These are phyloP conservation scores for Podila verticillata DNA, from an alignment of 192 early-diverging fungal species.

Conservation along the genomic window DNA sequence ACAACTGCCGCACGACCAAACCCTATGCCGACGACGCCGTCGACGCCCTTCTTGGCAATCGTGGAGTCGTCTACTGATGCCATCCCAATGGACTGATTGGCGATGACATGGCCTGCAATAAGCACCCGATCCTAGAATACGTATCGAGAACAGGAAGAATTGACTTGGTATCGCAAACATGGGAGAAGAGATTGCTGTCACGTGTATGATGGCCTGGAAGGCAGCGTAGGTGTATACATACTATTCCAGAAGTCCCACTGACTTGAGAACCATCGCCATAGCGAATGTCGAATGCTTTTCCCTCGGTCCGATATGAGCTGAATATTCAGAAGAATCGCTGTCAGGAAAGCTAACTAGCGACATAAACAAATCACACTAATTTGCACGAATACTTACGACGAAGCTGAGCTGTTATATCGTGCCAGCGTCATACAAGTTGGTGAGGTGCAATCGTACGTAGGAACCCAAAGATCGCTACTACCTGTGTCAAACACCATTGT, in stretches of 20 bases:
- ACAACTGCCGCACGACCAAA: constrained; percentile 33
- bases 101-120: constrained; percentile 9
- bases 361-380: too few relatives aligned
- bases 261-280: constrained; percentile 42
- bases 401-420: constrained; percentile 23
- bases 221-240: not conserved
- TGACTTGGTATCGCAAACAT: not conserved
- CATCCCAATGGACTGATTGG: constrained; percentile 43
- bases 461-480: constrained; percentile 49
- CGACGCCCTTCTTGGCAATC: constrained; percentile 44
- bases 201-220: not conserved
- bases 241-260: constrained; percentile 29
- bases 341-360: not conserved
- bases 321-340: too few relatives aligned
- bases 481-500: constrained; percentile 45
- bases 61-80: constrained; percentile 38
- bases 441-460: constrained; percentile 17
- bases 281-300: constrained; percentile 24
- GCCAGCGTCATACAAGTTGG: constrained; percentile 17
- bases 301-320: constrained; percentile 24
- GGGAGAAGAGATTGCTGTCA: too few relatives aligned
- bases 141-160: not conserved
- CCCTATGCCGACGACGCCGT: constrained; percentile 38
- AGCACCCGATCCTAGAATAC: constrained; percentile 17
- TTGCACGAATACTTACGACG: constrained; percentile 14